Percentiles rank a stretch among this genome's conserved stretches.
These are phyloP conservation scores for Orbilia oligospora DNA, from an alignment of 2,329 filamentous ascomycete species.

Conservation along the genomic window DNA sequence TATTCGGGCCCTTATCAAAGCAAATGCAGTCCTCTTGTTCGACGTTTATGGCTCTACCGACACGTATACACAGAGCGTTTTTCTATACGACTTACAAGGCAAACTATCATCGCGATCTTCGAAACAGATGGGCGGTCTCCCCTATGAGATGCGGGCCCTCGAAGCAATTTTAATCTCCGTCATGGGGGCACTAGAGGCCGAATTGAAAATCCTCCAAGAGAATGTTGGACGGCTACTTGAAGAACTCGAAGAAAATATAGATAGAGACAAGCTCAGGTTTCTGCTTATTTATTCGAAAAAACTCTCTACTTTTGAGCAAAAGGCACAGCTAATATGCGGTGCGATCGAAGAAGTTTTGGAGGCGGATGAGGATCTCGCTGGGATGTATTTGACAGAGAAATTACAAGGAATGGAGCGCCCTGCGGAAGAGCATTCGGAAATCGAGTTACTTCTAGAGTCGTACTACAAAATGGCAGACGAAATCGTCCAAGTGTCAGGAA, in stretches of 20 bases:
- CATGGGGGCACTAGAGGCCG: slow-evolving; percentile 89
- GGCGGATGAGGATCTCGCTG: slow-evolving; percentile 92
- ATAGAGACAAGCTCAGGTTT: slow-evolving; percentile 90
- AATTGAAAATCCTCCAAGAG: slow-evolving; percentile 93
- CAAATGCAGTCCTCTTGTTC: slow-evolving; percentile 93
- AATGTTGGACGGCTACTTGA: slow-evolving; percentile 89
- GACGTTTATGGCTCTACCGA: slow-evolving; percentile 95
- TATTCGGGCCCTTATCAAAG: slow-evolving; percentile 93
- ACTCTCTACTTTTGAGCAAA: slow-evolving; percentile 96
- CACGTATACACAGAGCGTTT: slow-evolving; percentile 93
- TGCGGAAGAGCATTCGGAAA: slow-evolving; percentile 92
- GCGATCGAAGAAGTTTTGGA: slow-evolving; percentile 95
- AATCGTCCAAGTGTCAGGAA: slow-evolving; percentile 94
- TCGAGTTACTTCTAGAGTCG: slow-evolving; percentile 95
- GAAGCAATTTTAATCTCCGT: slow-evolving; percentile 96
- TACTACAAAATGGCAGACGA: slow-evolving; percentile 99
- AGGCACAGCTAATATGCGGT: slow-evolving; percentile 91
- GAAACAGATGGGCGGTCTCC: slow-evolving; percentile 76
- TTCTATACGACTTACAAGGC: slow-evolving; percentile 97
- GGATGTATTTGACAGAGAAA: slow-evolving; percentile 97
- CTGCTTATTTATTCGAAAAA: slow-evolving; percentile 95
- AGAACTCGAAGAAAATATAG: slow-evolving; percentile 96
- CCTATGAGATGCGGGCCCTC: slow-evolving; percentile 95
- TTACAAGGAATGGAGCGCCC: slow-evolving; percentile 78
- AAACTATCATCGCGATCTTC: slow-evolving; percentile 75